Percentiles rank a stretch among this genome's conserved stretches.
phyloP scores from a whole-genome alignment of 192 early-diverging fungal species.

The Backusella macrospora region DNA sequence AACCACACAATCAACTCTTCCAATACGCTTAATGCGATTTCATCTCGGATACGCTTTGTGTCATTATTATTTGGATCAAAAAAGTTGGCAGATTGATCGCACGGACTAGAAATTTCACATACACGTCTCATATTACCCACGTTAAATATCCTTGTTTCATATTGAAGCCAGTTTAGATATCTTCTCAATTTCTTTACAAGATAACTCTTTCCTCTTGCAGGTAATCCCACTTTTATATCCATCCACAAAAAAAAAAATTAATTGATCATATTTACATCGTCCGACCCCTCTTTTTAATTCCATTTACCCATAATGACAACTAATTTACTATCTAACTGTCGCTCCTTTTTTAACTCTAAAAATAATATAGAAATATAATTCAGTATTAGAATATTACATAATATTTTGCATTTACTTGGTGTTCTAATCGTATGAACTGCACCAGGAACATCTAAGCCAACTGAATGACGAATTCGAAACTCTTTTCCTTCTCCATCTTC shows the following conservation, averaged over 20 bases:
- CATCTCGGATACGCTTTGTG: slow-evolving; percentile 78
- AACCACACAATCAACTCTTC: slow-evolving; percentile 93
- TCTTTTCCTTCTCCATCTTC: slow-evolving; percentile 1
- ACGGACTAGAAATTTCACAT: slow-evolving; percentile 43
- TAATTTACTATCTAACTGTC: slow-evolving; percentile 86
- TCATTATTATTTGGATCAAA: slow-evolving; percentile 90
- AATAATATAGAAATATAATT: not conserved
- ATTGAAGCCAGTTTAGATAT: slow-evolving; percentile 83
- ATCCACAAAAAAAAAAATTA: slow-evolving; percentile 21
- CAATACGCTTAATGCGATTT: slow-evolving; percentile 87
- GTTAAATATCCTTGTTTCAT: slow-evolving; percentile 87
- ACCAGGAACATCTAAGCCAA: slow-evolving; percentile 55
- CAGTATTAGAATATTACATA: not conserved
- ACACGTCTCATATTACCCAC: slow-evolving; percentile 93
- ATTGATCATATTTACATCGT: not conserved
- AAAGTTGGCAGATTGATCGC: slow-evolving; percentile 80
- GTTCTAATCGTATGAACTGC: slow-evolving; percentile 49
- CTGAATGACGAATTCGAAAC: slow-evolving; percentile 23
- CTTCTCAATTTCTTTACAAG: slow-evolving; percentile 95
- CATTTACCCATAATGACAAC: slow-evolving; percentile 88
- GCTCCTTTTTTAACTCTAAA: slow-evolving; percentile 48
- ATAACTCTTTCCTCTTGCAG: slow-evolving; percentile 94
- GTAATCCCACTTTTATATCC: slow-evolving; percentile 75
- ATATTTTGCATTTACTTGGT: slow-evolving; percentile 38
- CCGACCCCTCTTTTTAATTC: not conserved